phyloP scores from a whole-genome alignment of 768 basidiomycete genomes.

The Agaricus blazei region DNA sequence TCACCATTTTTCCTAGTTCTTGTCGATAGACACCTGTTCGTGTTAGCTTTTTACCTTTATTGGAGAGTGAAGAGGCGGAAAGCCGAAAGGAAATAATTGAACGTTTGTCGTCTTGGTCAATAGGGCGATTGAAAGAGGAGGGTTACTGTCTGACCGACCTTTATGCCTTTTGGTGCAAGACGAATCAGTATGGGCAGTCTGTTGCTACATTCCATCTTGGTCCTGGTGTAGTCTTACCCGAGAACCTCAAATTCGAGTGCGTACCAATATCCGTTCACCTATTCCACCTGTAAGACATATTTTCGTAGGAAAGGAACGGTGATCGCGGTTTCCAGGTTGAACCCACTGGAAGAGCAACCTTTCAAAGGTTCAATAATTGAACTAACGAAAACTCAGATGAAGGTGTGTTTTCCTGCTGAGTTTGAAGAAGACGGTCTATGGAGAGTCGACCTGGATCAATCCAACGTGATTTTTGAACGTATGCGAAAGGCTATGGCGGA shows the following conservation, averaged over 20 bases:
- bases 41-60: constrained; percentile 38
- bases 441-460: constrained; percentile 68
- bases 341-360: constrained; percentile 55
- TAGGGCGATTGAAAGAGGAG: constrained; percentile 54
- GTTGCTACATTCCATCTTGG: constrained; percentile 63
- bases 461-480: constrained; percentile 59
- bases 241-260: constrained; percentile 64
- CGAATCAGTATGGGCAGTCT: constrained; percentile 57
- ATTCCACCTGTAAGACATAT: neutral
- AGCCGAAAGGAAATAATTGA: constrained; percentile 54
- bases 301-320: constrained; percentile 61
- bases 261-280: constrained; percentile 19
- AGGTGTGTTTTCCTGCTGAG: constrained; percentile 50
- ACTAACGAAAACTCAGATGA: constrained; percentile 44
- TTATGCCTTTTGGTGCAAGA: constrained; percentile 63
- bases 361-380: constrained; percentile 52
- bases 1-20: neutral
- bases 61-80: constrained; percentile 61
- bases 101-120: constrained; percentile 64
- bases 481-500: constrained; percentile 64
- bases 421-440: constrained; percentile 43
- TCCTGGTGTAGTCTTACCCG: constrained; percentile 57
- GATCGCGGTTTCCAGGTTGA: constrained; percentile 55
- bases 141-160: constrained; percentile 70
- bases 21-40: neutral